Conservation (phyloP, 345 rosid genomes). For the Populus alba region DNA sequence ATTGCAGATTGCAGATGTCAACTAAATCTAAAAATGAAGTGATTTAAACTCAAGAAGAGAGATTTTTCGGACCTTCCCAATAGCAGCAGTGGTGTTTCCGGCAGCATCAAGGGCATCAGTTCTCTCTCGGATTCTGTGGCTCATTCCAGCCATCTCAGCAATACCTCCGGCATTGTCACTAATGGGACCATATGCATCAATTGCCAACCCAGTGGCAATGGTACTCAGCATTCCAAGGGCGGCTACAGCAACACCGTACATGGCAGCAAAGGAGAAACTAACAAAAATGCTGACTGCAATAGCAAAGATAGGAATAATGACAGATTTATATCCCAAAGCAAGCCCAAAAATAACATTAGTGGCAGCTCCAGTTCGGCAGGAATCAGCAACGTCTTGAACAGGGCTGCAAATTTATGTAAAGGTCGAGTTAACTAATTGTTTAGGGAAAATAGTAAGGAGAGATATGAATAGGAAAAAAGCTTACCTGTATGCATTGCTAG, state of each 20-base stretch:
- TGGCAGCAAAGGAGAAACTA: constrained; percentile 73
- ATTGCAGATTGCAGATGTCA: not conserved
- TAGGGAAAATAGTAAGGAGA: not conserved
- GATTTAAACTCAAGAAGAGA: not conserved
- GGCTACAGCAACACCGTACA: constrained; percentile 79
- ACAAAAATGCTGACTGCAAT: constrained; percentile 67
- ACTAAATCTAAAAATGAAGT: not conserved
- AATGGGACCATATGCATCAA: constrained; percentile 83
- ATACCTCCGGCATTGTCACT: constrained; percentile 86
- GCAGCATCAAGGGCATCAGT: constrained; percentile 90
- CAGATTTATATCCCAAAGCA: constrained; percentile 77
- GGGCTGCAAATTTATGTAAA: constrained; percentile 53
- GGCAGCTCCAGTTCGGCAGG: constrained; percentile 89
- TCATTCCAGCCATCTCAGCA: constrained; percentile 92
- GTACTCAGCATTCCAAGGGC: constrained; percentile 87
- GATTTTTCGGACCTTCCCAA: constrained; percentile 55
- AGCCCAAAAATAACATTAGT: constrained; percentile 77
- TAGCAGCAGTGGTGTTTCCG: constrained; percentile 84
- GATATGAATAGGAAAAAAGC: not conserved
- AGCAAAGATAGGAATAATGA: constrained; percentile 71
- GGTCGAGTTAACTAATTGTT: not conserved
- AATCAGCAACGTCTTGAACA: constrained; percentile 97
- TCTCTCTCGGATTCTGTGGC: constrained; percentile 74
- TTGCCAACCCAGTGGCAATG: constrained; percentile 79
- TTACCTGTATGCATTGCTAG: constrained; percentile 74